Conservation (phyloP, 345 rosid genomes). For the Lepidium aucheri region DNA sequence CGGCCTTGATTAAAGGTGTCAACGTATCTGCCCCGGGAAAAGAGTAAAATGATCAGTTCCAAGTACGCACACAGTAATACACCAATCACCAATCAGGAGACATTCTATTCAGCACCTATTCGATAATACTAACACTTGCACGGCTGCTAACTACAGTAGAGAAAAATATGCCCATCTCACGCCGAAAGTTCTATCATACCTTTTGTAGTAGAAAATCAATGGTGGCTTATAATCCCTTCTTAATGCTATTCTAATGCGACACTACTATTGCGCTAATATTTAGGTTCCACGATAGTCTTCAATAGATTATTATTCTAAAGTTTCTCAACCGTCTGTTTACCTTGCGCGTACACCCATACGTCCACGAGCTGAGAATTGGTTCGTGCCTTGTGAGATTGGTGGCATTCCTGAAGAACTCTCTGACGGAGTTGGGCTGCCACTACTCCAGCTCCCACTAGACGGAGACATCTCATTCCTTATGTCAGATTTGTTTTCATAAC, state of each 20-base stretch:
- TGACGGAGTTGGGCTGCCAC: slow-evolving; percentile 37
- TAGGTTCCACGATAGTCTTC: background rate
- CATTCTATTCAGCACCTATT: background rate
- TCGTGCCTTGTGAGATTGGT: slow-evolving; percentile 66
- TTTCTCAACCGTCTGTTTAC: slow-evolving; percentile 29
- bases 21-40: slow-evolving; percentile 18
- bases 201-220: background rate
- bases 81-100: background rate
- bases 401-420: slow-evolving; percentile 67
- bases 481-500: slow-evolving; percentile 44
- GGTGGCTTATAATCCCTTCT: background rate
- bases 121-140: background rate
- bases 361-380: slow-evolving; percentile 90
- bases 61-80: background rate
- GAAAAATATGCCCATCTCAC: background rate
- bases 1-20: slow-evolving; percentile 49
- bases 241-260: slow-evolving; percentile 2
- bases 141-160: background rate
- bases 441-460: slow-evolving; percentile 43
- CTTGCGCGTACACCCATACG: slow-evolving; percentile 82
- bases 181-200: background rate
- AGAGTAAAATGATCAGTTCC: background rate
- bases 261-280: background rate
- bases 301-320: background rate
- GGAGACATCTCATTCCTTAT: slow-evolving; percentile 41